Conservation (phyloP, 257 asterid species). For the Dorcoceras hygrometricum region DNA sequence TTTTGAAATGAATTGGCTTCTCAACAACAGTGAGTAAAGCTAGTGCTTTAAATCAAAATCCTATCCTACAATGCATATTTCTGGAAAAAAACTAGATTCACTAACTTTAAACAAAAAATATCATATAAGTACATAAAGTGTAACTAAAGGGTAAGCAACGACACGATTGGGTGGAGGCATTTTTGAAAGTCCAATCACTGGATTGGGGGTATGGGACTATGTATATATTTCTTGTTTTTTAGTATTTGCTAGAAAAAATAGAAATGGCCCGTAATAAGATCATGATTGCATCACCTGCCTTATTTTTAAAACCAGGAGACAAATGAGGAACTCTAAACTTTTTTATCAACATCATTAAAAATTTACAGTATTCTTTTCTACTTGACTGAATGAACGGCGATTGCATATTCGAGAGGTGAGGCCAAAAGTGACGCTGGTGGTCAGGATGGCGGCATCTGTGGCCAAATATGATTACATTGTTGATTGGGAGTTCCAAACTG, state of each 20-base stretch:
- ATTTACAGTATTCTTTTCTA: not conserved
- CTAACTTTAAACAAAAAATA: no score
- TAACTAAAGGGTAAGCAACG: no score
- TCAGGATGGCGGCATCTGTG: slow-evolving; percentile 91
- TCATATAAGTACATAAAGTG: no score
- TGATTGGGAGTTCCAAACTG: slow-evolving; percentile 96
- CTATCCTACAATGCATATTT: no score
- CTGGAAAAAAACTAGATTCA: no score
- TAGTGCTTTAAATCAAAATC: no score
- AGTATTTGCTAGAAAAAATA: not conserved
- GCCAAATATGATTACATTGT: slow-evolving; percentile 92
- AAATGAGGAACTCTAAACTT: not conserved
- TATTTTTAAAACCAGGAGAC: not conserved
- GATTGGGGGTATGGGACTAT: slow-evolving; percentile 50
- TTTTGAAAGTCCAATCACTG: slow-evolving; percentile 84
- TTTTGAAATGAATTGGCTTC: no score
- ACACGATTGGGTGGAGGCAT: slow-evolving; percentile 94
- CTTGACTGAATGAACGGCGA: slow-evolving; percentile 13
- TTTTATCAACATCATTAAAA: no score
- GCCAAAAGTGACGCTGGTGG: slow-evolving; percentile 95
- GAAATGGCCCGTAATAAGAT: no score
- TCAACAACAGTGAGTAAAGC: no score
- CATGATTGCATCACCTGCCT: no score
- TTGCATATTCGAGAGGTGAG: slow-evolving; percentile 88
- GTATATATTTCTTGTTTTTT: not conserved